A percentile compares a stretch with the other conserved stretches of the same genome.
phyloP scores from a whole-genome alignment of 1,284 basidiomycete genomes.

The Gymnopus androsaceus region DNA sequence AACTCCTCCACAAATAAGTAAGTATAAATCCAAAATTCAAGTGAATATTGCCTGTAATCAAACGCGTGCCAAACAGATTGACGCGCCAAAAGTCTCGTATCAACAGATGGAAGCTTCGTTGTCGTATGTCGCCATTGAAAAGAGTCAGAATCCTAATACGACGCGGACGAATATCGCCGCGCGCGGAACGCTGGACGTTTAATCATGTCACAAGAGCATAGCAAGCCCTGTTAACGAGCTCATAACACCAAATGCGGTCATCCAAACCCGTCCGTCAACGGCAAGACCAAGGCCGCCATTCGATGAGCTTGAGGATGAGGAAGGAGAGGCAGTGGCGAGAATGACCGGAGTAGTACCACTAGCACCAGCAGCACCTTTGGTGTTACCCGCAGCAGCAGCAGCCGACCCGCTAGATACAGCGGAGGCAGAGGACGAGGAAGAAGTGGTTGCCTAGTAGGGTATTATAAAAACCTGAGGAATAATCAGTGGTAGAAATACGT shows the following conservation, averaged over 20 bases:
- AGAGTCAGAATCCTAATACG: too few species aligned
- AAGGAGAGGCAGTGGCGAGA: neutral
- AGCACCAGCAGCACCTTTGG: neutral
- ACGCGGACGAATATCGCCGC: too few species aligned
- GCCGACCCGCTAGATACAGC: too few species aligned
- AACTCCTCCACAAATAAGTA: neutral
- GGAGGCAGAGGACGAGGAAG: neutral
- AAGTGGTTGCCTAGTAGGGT: too few species aligned
- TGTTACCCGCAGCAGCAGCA: constrained; percentile 1
- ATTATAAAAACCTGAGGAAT: too few species aligned
- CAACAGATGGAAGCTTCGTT: constrained; percentile 9
- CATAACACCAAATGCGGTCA: neutral
- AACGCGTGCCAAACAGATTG: neutral
- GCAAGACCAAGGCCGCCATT: neutral
- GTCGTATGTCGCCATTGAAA: constrained; percentile 1
- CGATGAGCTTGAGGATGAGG: neutral
- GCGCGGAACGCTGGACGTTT: neutral
- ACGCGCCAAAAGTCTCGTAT: too few species aligned
- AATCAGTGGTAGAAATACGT: too few species aligned
- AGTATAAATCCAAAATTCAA: neutral
- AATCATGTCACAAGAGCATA: constrained; percentile 3
- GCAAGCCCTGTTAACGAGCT: constrained; percentile 4
- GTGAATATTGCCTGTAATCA: neutral
- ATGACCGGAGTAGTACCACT: neutral
- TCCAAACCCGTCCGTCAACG: constrained; percentile 1